phyloP scores from a whole-genome alignment of 202 grass and related monocot genomes.

The Eragrostis tef region DNA sequence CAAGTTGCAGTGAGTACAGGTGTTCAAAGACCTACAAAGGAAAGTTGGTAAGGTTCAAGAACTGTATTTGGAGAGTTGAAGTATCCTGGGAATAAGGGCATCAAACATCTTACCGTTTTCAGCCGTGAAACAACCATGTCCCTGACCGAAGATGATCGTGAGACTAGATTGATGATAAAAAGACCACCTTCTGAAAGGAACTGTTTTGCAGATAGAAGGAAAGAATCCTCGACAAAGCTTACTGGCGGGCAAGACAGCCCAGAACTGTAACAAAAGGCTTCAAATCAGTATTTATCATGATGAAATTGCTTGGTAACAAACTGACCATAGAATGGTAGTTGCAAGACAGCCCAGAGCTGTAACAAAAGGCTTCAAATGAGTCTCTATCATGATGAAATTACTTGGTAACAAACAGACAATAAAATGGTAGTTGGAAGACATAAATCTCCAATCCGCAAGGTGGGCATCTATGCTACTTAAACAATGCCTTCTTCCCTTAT shows the following conservation, averaged over 20 bases:
- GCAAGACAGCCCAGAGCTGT: conserved; percentile 85
- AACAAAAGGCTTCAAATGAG: conserved; percentile 31
- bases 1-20: conserved; percentile 75
- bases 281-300: conserved; percentile 26
- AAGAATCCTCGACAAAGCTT: conserved; percentile 82
- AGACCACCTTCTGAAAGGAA: conserved; percentile 74
- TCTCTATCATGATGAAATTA: conserved; percentile 20
- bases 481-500: neutral
- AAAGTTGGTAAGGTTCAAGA: neutral
- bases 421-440: neutral
- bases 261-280: conserved; percentile 58
- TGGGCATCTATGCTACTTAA: neutral
- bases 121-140: conserved; percentile 67
- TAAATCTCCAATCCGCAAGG: neutral
- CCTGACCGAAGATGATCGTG: conserved; percentile 63
- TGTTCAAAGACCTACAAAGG: conserved; percentile 67
- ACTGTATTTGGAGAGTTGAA: neutral
- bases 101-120: conserved; percentile 61
- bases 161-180: conserved; percentile 86
- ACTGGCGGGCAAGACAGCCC: conserved; percentile 78
- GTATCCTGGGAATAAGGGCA: neutral
- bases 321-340: neutral
- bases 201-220: conserved; percentile 64
- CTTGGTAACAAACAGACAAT: neutral
- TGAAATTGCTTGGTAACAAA: conserved; percentile 18